Conservation (phyloP, 805 yeast genomes). For the Cyberlindnera xishuangbannaensis region DNA sequence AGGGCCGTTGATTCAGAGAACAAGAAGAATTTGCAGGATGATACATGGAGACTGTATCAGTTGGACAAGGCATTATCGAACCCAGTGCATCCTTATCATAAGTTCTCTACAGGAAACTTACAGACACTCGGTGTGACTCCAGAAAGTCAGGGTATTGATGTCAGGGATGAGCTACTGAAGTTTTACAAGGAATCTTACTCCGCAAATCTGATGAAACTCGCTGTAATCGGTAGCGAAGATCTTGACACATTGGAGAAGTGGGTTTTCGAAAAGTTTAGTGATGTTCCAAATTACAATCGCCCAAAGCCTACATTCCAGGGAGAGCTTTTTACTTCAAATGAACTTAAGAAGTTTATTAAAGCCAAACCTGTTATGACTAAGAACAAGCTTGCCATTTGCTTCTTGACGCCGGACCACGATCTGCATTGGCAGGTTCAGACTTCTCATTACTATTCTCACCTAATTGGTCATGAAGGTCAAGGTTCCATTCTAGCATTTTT, state of each 20-base stretch:
- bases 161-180: constrained; percentile 72
- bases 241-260: constrained; percentile 65
- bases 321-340: constrained; percentile 42
- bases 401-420: constrained; percentile 74
- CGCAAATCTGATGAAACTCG: constrained; percentile 83
- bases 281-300: constrained; percentile 43
- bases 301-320: constrained; percentile 34
- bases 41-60: constrained; percentile 84
- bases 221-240: constrained; percentile 75
- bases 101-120: constrained; percentile 86
- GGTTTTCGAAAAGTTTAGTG: constrained; percentile 62
- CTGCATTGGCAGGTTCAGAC: constrained; percentile 66
- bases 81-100: constrained; percentile 74
- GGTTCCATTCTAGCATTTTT: constrained; percentile 75
- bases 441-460: constrained; percentile 64
- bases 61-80: constrained; percentile 71
- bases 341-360: constrained; percentile 47
- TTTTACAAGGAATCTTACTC: constrained; percentile 73
- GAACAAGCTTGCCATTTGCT: constrained; percentile 59
- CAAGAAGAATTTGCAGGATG: constrained; percentile 88
- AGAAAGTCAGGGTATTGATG: constrained; percentile 52
- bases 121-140: constrained; percentile 71
- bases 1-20: constrained; percentile 95
- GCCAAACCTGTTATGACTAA: constrained; percentile 83
- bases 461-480: constrained; percentile 88